phyloP scores from a whole-genome alignment of 306 rosid genomes.

The Aeschynomene evenia region DNA sequence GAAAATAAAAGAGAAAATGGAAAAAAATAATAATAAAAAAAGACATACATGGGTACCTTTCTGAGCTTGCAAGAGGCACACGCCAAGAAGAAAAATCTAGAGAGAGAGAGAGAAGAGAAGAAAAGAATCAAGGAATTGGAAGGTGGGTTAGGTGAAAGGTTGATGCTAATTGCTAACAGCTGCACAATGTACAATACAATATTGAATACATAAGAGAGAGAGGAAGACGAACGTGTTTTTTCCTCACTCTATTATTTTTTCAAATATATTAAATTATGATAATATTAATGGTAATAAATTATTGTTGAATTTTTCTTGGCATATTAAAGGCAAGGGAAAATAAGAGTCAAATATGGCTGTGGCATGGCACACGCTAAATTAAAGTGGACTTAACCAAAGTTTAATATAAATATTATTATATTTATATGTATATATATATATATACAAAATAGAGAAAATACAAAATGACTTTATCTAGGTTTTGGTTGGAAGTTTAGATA shows the following conservation, averaged over 20 bases:
- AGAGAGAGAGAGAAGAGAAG: slow-evolving; percentile 16
- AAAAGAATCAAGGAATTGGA: slow-evolving; percentile 31
- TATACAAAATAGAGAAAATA: too few relatives aligned
- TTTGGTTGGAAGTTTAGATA: too few relatives aligned
- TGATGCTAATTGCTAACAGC: slow-evolving; percentile 1
- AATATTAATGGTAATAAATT: not conserved
- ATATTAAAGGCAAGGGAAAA: not conserved
- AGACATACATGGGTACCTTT: slow-evolving; percentile 17
- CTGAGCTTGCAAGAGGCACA: slow-evolving; percentile 33
- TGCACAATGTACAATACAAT: not conserved
- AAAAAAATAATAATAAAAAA: not conserved
- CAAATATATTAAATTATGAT: not conserved
- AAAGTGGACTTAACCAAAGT: slow-evolving; percentile 7
- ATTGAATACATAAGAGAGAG: not conserved
- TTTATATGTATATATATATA: too few relatives aligned
- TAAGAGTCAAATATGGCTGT: slow-evolving; percentile 45
- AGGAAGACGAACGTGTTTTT: not conserved
- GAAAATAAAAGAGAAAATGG: not conserved
- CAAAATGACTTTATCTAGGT: too few relatives aligned
- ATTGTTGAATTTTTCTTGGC: not conserved
- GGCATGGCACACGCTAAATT: slow-evolving; percentile 51
- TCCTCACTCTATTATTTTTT: not conserved
- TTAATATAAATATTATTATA: not conserved
- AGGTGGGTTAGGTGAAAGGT: slow-evolving; percentile 32
- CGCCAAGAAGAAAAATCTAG: slow-evolving; percentile 15